A percentile compares a stretch with the other conserved stretches of the same genome.
phyloP scores from a whole-genome alignment of 2,329 filamentous ascomycete genomes.

The Geosmithia morbida region DNA sequence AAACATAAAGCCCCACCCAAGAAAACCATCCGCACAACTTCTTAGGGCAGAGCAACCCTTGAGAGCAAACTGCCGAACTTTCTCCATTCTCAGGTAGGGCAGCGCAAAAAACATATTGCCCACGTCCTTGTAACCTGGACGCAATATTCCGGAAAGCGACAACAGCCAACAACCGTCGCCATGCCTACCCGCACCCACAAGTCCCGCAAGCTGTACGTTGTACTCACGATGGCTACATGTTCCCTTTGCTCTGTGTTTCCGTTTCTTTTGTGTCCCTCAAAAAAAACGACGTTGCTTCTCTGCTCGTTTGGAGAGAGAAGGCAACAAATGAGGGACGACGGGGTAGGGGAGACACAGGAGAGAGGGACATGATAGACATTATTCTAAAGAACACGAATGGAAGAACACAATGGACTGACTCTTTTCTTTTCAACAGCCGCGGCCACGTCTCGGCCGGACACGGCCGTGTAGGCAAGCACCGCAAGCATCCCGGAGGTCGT shows the following conservation, averaged over 20 bases:
- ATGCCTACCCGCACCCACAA: constrained; percentile 65
- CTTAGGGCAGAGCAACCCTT: constrained; percentile 28
- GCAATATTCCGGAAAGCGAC: constrained; percentile 25
- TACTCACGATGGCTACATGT: constrained; percentile 1
- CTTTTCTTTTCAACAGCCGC: constrained; percentile 43
- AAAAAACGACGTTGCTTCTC: neutral
- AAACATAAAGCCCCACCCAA: constrained; percentile 5
- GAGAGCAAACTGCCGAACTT: constrained; percentile 19
- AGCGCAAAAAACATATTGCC: constrained; percentile 22
- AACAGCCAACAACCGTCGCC: constrained; percentile 30
- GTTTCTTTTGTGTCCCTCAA: neutral
- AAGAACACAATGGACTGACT: neutral
- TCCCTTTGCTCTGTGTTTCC: neutral
- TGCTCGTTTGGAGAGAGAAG: neutral
- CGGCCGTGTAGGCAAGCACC: constrained; percentile 97
- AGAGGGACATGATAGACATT: neutral
- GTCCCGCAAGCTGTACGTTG: constrained; percentile 64
- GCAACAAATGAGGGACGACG: neutral
- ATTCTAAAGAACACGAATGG: neutral
- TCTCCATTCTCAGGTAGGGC: constrained; percentile 13
- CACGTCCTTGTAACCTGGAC: constrained; percentile 16
- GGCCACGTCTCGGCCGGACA: constrained; percentile 97
- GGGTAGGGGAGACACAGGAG: neutral
- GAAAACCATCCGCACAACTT: constrained; percentile 6
- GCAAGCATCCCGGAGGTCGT: constrained; percentile 78